phyloP scores from a whole-genome alignment of 1,139 yeast species.

The Yamadazyma pseudoaaseri region DNA sequence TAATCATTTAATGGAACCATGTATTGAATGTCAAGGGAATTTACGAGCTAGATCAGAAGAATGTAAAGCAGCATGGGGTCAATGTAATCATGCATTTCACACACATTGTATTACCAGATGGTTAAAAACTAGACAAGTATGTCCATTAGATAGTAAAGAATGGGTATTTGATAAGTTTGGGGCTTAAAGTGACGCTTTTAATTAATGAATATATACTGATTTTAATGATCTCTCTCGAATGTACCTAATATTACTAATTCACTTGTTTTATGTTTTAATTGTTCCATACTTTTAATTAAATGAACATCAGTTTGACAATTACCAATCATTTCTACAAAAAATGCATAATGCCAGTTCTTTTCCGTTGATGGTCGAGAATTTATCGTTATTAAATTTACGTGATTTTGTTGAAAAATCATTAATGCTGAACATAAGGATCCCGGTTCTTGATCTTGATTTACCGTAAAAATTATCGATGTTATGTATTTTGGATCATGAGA shows the following conservation, averaged over 20 bases:
- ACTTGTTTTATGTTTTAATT: slow-evolving; percentile 23
- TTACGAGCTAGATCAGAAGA: slow-evolving; percentile 67
- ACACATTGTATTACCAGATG: slow-evolving; percentile 95
- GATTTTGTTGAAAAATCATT: slow-evolving; percentile 52
- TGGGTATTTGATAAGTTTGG: slow-evolving; percentile 92
- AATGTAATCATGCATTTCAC: slow-evolving; percentile 92
- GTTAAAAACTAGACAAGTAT: slow-evolving; percentile 95
- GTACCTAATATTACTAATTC: slow-evolving; percentile 39
- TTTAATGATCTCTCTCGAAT: slow-evolving; percentile 22
- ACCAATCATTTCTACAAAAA: slow-evolving; percentile 67
- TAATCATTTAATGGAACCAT: slow-evolving; percentile 97
- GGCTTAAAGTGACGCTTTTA: slow-evolving; percentile 1
- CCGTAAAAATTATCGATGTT: slow-evolving; percentile 64
- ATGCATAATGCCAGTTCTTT: slow-evolving; percentile 79
- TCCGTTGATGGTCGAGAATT: slow-evolving; percentile 68
- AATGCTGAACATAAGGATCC: slow-evolving; percentile 76
- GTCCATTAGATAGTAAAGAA: slow-evolving; percentile 94
- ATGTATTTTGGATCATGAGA: slow-evolving; percentile 19
- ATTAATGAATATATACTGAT: slow-evolving; percentile 1
- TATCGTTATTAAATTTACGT: slow-evolving; percentile 69
- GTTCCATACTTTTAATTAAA: slow-evolving; percentile 19
- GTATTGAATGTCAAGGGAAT: slow-evolving; percentile 94
- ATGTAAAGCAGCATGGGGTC: slow-evolving; percentile 97
- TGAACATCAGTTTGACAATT: slow-evolving; percentile 16
- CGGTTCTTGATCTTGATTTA: slow-evolving; percentile 52